Percentiles rank a stretch among this genome's conserved stretches.
Conservation (phyloP, 306 rosid species). For the Medicago truncatula region DNA sequence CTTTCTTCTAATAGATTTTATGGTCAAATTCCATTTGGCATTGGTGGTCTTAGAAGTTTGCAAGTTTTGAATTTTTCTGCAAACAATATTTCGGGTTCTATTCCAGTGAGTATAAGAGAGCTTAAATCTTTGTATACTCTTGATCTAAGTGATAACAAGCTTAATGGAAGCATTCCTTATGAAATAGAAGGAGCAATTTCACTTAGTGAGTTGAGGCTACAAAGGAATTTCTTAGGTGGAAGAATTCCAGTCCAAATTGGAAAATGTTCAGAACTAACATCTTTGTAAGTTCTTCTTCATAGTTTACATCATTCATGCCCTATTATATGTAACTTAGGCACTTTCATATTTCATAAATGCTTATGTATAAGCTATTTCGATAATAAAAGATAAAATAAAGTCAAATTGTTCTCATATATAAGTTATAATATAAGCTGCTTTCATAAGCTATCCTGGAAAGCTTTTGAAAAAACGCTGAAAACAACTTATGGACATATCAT, state of each 20-base stretch:
- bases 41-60: conserved; percentile 78
- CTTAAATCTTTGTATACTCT: conserved; percentile 65
- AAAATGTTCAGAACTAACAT: conserved; percentile 65
- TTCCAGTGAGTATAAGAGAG: conserved; percentile 74
- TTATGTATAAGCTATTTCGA: background rate
- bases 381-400: background rate
- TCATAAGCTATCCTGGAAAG: background rate
- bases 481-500: background rate
- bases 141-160: conserved; percentile 76
- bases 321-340: conserved; percentile 7
- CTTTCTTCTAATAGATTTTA: conserved; percentile 72
- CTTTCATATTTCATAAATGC: background rate
- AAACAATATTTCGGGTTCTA: conserved; percentile 71
- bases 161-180: conserved; percentile 82
- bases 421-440: background rate
- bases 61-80: conserved; percentile 74
- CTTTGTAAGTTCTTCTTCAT: conserved; percentile 65
- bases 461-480: background rate
- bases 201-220: conserved; percentile 74
- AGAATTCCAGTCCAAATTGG: conserved; percentile 74
- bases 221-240: conserved; percentile 75
- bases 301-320: conserved; percentile 28
- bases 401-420: background rate
- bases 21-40: conserved; percentile 75
- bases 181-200: conserved; percentile 74